phyloP scores from a whole-genome alignment of 1,284 basidiomycete genomes.

The Fomitopsis palustris region DNA sequence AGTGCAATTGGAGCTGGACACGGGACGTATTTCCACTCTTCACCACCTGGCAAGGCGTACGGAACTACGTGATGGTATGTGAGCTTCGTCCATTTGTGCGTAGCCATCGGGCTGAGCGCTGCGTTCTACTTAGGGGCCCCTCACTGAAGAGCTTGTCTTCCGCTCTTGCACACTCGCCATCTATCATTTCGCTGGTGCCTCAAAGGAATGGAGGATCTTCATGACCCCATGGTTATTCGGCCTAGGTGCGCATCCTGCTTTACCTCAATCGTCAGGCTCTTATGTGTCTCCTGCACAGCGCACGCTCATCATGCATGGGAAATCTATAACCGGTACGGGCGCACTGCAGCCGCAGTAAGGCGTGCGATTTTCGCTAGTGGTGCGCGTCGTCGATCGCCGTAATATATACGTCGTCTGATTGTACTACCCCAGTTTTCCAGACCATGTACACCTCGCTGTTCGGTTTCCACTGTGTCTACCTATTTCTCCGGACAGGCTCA shows the following conservation, averaged over 20 bases:
- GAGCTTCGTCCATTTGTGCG: not conserved
- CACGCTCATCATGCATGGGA: conserved; percentile 94
- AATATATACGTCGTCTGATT: conserved; percentile 28
- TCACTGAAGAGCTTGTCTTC: conserved; percentile 94
- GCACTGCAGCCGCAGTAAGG: conserved; percentile 57
- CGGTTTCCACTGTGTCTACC: conserved; percentile 84
- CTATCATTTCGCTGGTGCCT: conserved; percentile 66
- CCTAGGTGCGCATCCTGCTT: conserved; percentile 50
- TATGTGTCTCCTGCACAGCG: conserved; percentile 42
- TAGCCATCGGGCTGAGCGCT: conserved; percentile 1
- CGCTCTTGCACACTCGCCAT: conserved; percentile 79
- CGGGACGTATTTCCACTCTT: conserved; percentile 40
- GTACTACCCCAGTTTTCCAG: conserved; percentile 66
- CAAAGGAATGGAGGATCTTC: conserved; percentile 64
- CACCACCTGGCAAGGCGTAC: conserved; percentile 51
- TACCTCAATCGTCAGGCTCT: not conserved
- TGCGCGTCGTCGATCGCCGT: too few species aligned
- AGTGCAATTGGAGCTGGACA: conserved; percentile 47
- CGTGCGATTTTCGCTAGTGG: conserved; percentile 57
- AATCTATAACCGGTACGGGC: conserved; percentile 67
- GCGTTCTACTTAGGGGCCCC: conserved; percentile 59
- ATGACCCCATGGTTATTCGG: conserved; percentile 87
- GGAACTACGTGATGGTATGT: conserved; percentile 81
- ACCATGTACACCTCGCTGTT: conserved; percentile 88
- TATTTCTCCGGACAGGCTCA: conserved; percentile 80